Conservation (phyloP, 176 grass and related monocot genomes). For the Oropetium thomaeum region DNA sequence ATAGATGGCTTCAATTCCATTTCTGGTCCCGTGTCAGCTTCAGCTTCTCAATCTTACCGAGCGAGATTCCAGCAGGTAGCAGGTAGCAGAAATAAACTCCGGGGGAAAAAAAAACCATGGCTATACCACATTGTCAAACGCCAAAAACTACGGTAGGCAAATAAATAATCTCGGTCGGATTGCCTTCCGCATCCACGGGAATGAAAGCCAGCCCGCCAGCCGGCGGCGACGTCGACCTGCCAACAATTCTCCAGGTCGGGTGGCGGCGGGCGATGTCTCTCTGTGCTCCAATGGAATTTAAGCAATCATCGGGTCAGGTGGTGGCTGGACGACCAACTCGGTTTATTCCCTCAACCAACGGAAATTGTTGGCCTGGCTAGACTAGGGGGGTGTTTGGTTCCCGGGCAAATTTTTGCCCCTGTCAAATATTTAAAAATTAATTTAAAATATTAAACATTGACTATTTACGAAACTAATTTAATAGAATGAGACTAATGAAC, state of each 20-base stretch:
- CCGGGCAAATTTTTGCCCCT: too few species aligned
- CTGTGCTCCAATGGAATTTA: neutral
- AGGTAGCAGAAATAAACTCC: neutral
- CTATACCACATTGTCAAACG: neutral
- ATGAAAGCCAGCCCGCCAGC: too few species aligned
- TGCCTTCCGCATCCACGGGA: too few species aligned
- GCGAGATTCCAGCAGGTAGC: neutral
- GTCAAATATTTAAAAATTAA: too few species aligned
- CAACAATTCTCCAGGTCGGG: constrained; percentile 26
- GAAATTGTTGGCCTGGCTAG: constrained; percentile 28
- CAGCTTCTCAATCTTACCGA: neutral
- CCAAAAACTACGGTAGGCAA: neutral
- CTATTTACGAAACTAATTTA: too few species aligned
- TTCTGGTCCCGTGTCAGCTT: neutral
- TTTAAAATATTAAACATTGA: too few species aligned
- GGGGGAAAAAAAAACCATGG: too few species aligned
- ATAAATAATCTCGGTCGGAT: neutral
- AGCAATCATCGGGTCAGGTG: neutral
- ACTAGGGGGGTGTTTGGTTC: too few species aligned
- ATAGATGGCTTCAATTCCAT: neutral
- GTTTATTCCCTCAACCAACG: constrained; percentile 28
- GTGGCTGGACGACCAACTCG: constrained; percentile 19
- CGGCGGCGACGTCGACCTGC: constrained; percentile 25
- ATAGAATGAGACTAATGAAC: too few species aligned
- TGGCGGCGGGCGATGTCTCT: too few species aligned